phyloP scores from a whole-genome alignment of 176 grass and related monocot species.

The Triticum dicoccoides region DNA sequence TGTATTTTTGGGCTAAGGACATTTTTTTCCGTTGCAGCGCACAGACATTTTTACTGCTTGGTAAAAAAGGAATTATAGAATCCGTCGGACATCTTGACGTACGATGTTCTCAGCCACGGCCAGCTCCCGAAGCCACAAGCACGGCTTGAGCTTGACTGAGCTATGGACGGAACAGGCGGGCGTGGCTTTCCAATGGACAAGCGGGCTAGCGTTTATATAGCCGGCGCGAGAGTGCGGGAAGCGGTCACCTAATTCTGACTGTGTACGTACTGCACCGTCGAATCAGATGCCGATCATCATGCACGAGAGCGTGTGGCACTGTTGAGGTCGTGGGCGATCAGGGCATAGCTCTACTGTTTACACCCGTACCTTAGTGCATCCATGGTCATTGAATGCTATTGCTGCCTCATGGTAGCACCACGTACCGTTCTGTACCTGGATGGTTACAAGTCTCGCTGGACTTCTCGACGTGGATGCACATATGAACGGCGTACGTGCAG shows the following conservation, averaged over 20 bases:
- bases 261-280: neutral
- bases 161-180: neutral
- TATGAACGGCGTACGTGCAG: too few species aligned
- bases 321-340: too few species aligned
- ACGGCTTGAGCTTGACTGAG: neutral
- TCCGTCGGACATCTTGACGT: neutral
- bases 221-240: neutral
- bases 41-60: too few species aligned
- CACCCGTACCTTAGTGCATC: too few species aligned
- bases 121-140: neutral
- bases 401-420: too few species aligned
- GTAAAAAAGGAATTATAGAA: too few species aligned
- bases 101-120: neutral
- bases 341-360: too few species aligned
- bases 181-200: neutral
- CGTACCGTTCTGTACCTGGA: too few species aligned
- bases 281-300: neutral
- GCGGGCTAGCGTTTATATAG: constrained; percentile 13
- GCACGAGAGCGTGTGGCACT: neutral
- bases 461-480: neutral
- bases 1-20: too few species aligned
- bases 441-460: neutral
- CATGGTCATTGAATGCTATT: too few species aligned
- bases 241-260: neutral
- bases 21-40: too few species aligned